These are phyloP conservation scores for Leucosporidium creatinivorum DNA, from an alignment of 768 basidiomycete species.

Conservation along the genomic window DNA sequence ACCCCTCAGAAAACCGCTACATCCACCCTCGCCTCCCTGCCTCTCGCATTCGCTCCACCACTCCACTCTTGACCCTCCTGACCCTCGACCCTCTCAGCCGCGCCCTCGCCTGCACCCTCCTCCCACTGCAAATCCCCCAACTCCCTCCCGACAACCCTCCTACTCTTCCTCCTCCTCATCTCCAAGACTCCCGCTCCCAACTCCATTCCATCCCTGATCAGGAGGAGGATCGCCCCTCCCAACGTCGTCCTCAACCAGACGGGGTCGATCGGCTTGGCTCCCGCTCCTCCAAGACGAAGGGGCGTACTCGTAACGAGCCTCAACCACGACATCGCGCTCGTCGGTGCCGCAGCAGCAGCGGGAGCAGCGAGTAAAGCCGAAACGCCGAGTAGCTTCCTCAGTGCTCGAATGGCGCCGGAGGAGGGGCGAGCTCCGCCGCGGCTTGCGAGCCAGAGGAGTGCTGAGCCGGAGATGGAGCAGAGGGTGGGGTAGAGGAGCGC, in stretches of 20 bases:
- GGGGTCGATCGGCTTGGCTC: conserved; percentile 31
- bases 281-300: neutral
- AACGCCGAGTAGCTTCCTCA: conserved; percentile 21
- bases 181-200: no score
- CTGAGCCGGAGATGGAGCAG: conserved; percentile 23
- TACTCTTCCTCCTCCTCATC: no score
- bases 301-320: no score
- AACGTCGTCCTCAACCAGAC: conserved; percentile 38
- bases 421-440: neutral
- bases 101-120: no score
- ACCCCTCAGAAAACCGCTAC: no score
- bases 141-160: no score
- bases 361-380: conserved; percentile 4
- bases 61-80: no score
- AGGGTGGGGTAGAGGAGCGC: conserved; percentile 33
- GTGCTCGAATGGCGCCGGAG: neutral
- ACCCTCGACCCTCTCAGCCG: no score
- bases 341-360: neutral
- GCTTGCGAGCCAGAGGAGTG: conserved; percentile 28
- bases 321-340: neutral
- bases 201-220: no score
- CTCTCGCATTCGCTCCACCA: no score
- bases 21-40: no score
- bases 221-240: conserved; percentile 33
- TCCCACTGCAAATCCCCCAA: no score